Evolutionary conservation across 129 eudicot genomes (phyloP).

Genomic region (Saussurea involucrata): DNA sequence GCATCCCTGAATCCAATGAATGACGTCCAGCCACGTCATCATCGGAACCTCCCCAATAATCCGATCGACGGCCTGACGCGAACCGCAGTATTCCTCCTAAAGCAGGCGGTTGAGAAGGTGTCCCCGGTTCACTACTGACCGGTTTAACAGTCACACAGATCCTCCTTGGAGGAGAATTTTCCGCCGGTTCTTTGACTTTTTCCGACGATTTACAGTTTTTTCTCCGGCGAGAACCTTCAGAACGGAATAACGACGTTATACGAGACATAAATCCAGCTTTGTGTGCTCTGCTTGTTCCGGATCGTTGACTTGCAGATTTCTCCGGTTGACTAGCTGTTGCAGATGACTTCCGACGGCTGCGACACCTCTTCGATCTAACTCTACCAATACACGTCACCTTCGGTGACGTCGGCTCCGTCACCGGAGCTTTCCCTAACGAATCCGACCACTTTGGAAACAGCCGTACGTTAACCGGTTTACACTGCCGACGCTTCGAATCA

Average conservation of each 20-base stretch:
- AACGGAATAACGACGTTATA: constrained; percentile 44
- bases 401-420: constrained; percentile 76
- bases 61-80: constrained; percentile 58
- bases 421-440: constrained; percentile 27
- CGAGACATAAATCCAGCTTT: constrained; percentile 41
- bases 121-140: constrained; percentile 14
- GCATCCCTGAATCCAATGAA: constrained; percentile 26
- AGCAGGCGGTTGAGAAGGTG: constrained; percentile 40
- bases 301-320: constrained; percentile 20
- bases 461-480: constrained; percentile 45
- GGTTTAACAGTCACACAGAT: constrained; percentile 16
- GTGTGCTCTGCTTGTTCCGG: constrained; percentile 17
- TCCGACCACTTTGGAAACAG: constrained; percentile 61
- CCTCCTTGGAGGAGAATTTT: constrained; percentile 26
- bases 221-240: constrained; percentile 22
- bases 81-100: constrained; percentile 68
- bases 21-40: constrained; percentile 27
- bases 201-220: neutral
- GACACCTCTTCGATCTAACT: constrained; percentile 66
- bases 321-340: constrained; percentile 11
- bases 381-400: constrained; percentile 90
- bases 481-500: constrained; percentile 39
- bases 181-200: neutral
- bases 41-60: constrained; percentile 38
- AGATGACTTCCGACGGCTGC: constrained; percentile 28